Percentiles rank a stretch among this genome's conserved stretches.
phyloP scores from a whole-genome alignment of 352 stramenopile species.

The Blastocystis sp. region DNA sequence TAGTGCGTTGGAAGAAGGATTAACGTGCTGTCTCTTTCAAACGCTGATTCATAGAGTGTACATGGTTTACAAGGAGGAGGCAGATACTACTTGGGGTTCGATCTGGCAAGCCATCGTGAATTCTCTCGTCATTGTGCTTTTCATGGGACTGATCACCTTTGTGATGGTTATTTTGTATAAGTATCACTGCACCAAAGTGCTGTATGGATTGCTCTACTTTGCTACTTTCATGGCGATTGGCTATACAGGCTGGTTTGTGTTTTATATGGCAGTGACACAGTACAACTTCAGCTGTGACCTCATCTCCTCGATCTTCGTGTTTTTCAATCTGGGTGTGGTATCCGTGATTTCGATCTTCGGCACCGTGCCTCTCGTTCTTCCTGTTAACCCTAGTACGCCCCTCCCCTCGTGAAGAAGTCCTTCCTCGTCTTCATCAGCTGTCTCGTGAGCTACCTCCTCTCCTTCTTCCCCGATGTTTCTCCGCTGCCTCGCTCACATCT shows the following conservation, averaged over 20 bases:
- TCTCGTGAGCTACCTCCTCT: slow-evolving; percentile 90
- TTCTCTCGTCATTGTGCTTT: slow-evolving; percentile 73
- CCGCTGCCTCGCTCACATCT: not conserved
- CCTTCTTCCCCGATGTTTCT: slow-evolving; percentile 87
- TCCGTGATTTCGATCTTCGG: slow-evolving; percentile 76
- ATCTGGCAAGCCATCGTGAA: slow-evolving; percentile 72
- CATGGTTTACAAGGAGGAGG: slow-evolving; percentile 76
- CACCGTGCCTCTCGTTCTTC: not conserved
- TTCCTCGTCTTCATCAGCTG: slow-evolving; percentile 86
- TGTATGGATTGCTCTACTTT: slow-evolving; percentile 63
- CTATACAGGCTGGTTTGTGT: slow-evolving; percentile 72
- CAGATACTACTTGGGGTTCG: slow-evolving; percentile 63
- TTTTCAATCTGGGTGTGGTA: slow-evolving; percentile 81
- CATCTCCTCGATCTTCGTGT: slow-evolving; percentile 71
- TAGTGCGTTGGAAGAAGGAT: slow-evolving; percentile 70
- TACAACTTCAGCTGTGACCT: slow-evolving; percentile 69
- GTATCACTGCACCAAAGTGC: slow-evolving; percentile 73
- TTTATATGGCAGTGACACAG: slow-evolving; percentile 70
- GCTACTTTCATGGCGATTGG: slow-evolving; percentile 73
- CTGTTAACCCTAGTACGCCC: slow-evolving; percentile 70
- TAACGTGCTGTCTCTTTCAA: not conserved
- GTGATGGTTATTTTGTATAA: slow-evolving; percentile 77
- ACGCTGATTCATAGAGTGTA: slow-evolving; percentile 68
- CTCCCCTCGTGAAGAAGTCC: slow-evolving; percentile 73
- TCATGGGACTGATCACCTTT: slow-evolving; percentile 76